Percentiles rank a stretch among this genome's conserved stretches.
Conservation (phyloP, 2,329 filamentous ascomycete genomes). For the Sarocladium oryzae region DNA sequence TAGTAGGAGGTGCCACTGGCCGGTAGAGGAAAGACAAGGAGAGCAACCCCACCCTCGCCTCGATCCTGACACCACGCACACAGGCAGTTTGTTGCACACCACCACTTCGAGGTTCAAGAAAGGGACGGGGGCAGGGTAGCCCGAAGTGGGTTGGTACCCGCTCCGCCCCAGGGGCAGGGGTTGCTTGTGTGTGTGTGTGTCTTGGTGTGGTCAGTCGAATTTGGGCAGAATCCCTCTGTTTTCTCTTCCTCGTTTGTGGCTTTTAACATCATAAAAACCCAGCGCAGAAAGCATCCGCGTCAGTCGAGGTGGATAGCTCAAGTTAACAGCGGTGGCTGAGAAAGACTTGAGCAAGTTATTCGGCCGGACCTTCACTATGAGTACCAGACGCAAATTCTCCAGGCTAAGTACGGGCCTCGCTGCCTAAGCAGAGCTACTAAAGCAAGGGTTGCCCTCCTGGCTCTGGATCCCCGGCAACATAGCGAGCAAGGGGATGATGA, state of each 20-base stretch:
- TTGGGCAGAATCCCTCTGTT: too few species aligned
- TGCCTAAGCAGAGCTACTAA: neutral
- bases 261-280: neutral
- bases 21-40: conserved; percentile 1
- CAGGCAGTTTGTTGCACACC: neutral
- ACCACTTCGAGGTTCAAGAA: neutral
- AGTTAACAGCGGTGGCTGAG: neutral
- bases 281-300: too few species aligned
- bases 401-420: neutral
- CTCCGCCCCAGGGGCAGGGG: conserved; percentile 4
- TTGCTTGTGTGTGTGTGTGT: neutral
- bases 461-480: neutral
- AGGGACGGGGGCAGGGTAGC: neutral
- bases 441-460: neutral
- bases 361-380: neutral
- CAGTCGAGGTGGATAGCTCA: neutral
- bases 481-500: neutral
- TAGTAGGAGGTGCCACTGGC: neutral
- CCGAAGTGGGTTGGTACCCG: conserved; percentile 1
- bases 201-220: conserved; percentile 1
- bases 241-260: neutral
- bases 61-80: conserved; percentile 8
- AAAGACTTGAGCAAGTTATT: neutral
- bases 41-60: neutral
- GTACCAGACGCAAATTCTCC: neutral